Evolutionary conservation across 805 yeast genomes (phyloP), one percentile per base, ranked within the genome.

Genomic region (Cyberlindnera galapagoensis): DNA sequence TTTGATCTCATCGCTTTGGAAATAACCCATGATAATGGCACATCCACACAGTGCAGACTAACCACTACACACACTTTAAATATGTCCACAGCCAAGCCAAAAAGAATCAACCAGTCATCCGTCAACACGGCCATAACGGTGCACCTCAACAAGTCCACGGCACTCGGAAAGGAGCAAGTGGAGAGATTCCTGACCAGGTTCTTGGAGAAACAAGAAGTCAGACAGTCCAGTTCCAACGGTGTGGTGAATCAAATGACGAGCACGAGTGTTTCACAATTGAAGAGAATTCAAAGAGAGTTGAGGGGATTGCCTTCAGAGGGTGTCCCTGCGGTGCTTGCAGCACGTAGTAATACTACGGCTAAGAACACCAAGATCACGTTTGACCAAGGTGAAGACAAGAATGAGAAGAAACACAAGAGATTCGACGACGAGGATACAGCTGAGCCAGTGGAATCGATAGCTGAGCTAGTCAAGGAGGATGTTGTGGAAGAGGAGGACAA

Each of bases 291-390:
- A 51, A 70, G 94, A 58, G 85, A 80, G 42, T 70, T 83, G 43
- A 65, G 86, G 44, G 94, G 94, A 1, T 66, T 84, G 36, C 90
- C 94, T 8, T 94, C 94, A 23, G 35, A 53, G 37, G 57, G 54
- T 19, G 25, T 42, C 3, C 31, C 27, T 8, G 26, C 21, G 7
- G 21, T 17, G 24, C 35, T 5, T 16, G 35, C 14, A 21, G 32
- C 13, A 24, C 36, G 5, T 5, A 15, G 42, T 6, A 16, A 44
- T 4, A 34, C 37, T n/a, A 7, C 25, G 4, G 15, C 27, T 13
- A 23, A 4, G 10, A 12, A 22, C 20, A 18, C 11, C 18, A 18
- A 18, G 13, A 5, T 14, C 23, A 24, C n/a, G n/a, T n/a, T n/a
- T n/a, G n/a, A n/a, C n/a, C n/a, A 26, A 21, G 22, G 28, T 24